Evolutionary conservation across 257 asterid species (phyloP).

Genomic region (Voacanga thouarsii): DNA sequence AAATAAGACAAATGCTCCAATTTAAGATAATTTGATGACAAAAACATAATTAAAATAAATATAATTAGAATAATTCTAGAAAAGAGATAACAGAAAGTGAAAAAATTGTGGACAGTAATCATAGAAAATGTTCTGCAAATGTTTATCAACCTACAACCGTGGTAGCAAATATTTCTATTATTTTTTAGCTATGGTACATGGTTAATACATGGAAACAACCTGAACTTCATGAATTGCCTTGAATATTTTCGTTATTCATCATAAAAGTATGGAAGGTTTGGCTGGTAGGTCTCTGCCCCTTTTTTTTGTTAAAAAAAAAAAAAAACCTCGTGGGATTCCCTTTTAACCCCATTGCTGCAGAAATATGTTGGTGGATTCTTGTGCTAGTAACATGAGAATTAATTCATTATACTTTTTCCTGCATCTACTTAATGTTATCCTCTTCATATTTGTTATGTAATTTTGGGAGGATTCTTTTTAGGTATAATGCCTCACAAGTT

Average conservation of each 20-base stretch:
- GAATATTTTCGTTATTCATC: not conserved
- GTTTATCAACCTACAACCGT: no score
- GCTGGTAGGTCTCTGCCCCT: not conserved
- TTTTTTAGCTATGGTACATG: no score
- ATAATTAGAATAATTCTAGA: no score
- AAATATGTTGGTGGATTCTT: not conserved
- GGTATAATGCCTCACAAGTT: not conserved
- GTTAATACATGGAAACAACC: not conserved
- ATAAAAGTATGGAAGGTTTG: not conserved
- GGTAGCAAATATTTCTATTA: no score
- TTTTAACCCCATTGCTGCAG: not conserved
- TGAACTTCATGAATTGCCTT: not conserved
- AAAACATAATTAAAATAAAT: no score
- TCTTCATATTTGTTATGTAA: not conserved
- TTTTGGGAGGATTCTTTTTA: not conserved
- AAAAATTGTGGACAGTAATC: no score
- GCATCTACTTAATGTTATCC: not conserved
- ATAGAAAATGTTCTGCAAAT: no score
- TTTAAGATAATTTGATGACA: no score
- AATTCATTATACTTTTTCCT: slow-evolving; percentile 1
- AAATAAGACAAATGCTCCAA: no score
- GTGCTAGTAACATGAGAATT: not conserved
- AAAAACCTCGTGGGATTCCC: not conserved
- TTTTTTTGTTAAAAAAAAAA: no score
- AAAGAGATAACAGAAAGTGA: no score